phyloP scores from a whole-genome alignment of 106 monocot species.

The Dendrobium officinale region DNA sequence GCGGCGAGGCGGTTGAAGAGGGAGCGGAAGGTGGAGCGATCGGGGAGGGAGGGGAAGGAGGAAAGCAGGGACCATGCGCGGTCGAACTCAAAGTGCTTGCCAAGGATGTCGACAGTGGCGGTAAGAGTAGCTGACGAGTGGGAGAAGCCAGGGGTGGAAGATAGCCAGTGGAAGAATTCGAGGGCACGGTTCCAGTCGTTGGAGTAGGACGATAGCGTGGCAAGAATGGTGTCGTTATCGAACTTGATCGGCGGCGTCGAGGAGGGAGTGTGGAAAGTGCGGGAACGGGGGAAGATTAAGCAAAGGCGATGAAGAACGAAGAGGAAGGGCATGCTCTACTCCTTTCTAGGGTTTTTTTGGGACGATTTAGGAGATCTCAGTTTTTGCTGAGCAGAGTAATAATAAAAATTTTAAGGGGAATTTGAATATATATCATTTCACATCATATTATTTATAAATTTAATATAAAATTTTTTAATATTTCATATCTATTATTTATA shows the following conservation, averaged over 20 bases:
- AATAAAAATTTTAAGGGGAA: too few relatives aligned
- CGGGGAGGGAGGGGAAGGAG: constrained; percentile 15
- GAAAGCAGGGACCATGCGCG: constrained; percentile 43
- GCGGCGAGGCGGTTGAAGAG: constrained; percentile 69
- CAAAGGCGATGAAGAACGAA: neutral
- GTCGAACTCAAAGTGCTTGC: constrained; percentile 85
- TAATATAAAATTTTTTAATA: too few relatives aligned
- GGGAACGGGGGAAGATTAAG: neutral
- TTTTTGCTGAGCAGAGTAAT: too few relatives aligned
- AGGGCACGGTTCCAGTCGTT: constrained; percentile 69
- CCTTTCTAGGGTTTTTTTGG: neutral
- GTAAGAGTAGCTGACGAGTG: constrained; percentile 53
- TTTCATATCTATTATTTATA: too few relatives aligned
- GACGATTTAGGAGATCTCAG: neutral
- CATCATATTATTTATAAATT: too few relatives aligned
- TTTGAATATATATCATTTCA: too few relatives aligned
- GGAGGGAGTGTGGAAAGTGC: constrained; percentile 3
- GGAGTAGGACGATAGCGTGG: constrained; percentile 61
- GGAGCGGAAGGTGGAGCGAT: constrained; percentile 43
- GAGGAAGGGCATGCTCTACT: constrained; percentile 1
- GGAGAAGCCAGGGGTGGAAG: constrained; percentile 29
- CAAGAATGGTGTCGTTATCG: constrained; percentile 40
- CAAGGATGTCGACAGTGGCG: constrained; percentile 60
- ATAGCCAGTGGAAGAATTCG: constrained; percentile 79
- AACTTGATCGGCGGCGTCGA: constrained; percentile 9